A percentile compares a stretch with the other conserved stretches of the same genome.
Evolutionary conservation across 1,284 basidiomycete species (phyloP).

Genomic region (Afroboletus lepidellus): DNA sequence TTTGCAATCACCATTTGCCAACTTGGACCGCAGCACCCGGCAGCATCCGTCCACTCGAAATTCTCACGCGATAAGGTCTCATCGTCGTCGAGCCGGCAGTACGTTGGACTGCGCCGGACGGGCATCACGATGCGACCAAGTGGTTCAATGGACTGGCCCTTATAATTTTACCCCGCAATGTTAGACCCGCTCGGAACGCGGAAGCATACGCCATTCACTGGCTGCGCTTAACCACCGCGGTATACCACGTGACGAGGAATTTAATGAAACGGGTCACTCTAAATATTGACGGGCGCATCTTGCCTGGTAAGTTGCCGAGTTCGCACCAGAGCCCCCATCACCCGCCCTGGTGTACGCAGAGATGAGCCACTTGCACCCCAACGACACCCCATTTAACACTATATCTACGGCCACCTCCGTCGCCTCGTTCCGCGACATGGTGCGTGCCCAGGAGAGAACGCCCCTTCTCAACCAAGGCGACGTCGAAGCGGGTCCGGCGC

Average conservation of each 20-base stretch:
- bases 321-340: background rate
- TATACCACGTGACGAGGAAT: background rate
- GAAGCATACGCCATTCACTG: too few species aligned
- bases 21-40: too few species aligned
- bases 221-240: too few species aligned
- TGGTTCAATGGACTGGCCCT: too few species aligned
- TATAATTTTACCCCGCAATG: too few species aligned
- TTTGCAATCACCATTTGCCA: too few species aligned
- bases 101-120: too few species aligned
- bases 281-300: background rate
- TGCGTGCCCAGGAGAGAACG: constrained; percentile 20
- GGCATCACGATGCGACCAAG: too few species aligned
- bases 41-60: too few species aligned
- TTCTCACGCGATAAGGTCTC: background rate
- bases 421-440: constrained; percentile 29
- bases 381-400: constrained; percentile 19
- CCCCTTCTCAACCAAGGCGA: constrained; percentile 26
- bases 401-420: constrained; percentile 31
- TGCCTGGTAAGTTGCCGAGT: background rate
- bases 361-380: constrained; percentile 16
- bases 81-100: too few species aligned
- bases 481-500: constrained; percentile 25
- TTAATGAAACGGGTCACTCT: background rate
- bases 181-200: too few species aligned
- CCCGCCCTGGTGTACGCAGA: background rate